phyloP scores from a whole-genome alignment of 768 basidiomycete species.

The Hirschioporus abietinus region DNA sequence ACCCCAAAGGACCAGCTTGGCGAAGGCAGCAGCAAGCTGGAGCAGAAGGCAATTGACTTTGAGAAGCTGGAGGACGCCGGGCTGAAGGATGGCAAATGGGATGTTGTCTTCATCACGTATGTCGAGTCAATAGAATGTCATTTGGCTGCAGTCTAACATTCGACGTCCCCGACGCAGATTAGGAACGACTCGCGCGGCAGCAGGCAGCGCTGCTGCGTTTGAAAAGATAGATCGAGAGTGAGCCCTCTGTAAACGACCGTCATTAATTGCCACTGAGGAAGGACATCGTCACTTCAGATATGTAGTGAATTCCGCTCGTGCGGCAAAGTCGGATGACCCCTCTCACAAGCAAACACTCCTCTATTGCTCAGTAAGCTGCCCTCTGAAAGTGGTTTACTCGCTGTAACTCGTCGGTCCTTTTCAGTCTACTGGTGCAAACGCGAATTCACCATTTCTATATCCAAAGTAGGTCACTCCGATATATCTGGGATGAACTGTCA shows the following conservation, averaged over 20 bases:
- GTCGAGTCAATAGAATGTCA: slow-evolving; percentile 17
- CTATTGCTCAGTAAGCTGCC: slow-evolving; percentile 58
- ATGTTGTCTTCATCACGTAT: slow-evolving; percentile 69
- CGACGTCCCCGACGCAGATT: slow-evolving; percentile 30
- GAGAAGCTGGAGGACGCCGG: slow-evolving; percentile 53
- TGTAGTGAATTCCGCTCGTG: slow-evolving; percentile 67
- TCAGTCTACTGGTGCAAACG: slow-evolving; percentile 45
- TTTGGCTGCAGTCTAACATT: neutral
- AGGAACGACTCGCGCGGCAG: slow-evolving; percentile 57
- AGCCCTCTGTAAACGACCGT: slow-evolving; percentile 18
- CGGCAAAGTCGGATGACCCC: slow-evolving; percentile 47
- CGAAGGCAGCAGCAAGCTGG: slow-evolving; percentile 43
- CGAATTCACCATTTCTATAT: slow-evolving; percentile 49
- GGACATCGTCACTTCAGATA: slow-evolving; percentile 37
- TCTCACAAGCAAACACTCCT: slow-evolving; percentile 51
- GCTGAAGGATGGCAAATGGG: slow-evolving; percentile 56
- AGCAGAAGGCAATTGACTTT: slow-evolving; percentile 64
- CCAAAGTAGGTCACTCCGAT: slow-evolving; percentile 26
- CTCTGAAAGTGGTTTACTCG: neutral
- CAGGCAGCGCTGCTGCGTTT: slow-evolving; percentile 62
- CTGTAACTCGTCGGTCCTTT: neutral
- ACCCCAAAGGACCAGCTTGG: slow-evolving; percentile 37
- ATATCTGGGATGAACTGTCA: neutral
- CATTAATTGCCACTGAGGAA: neutral
- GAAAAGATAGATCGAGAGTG: slow-evolving; percentile 77